A percentile compares a stretch with the other conserved stretches of the same genome.
These are phyloP conservation scores for Pestalotiopsis fici DNA, from an alignment of 2,329 filamentous ascomycete species.

Conservation along the genomic window DNA sequence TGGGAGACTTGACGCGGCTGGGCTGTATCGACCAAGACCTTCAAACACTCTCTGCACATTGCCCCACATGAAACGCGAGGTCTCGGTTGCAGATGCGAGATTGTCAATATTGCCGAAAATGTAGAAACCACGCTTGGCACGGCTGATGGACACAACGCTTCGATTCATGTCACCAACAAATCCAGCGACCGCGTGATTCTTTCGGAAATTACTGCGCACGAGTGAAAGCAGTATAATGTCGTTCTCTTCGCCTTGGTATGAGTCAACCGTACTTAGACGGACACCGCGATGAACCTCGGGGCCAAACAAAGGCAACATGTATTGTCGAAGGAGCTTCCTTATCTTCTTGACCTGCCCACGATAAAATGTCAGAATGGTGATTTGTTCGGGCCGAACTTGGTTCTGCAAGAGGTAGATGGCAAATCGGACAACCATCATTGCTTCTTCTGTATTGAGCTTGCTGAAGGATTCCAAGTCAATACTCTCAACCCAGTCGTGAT, in stretches of 20 bases:
- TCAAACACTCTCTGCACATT: conserved; percentile 41
- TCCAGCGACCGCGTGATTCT: conserved; percentile 53
- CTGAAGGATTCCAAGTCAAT: conserved; percentile 64
- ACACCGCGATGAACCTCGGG: conserved; percentile 26
- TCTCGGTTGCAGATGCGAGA: conserved; percentile 44
- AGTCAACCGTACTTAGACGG: conserved; percentile 81
- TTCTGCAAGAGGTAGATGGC: conserved; percentile 73
- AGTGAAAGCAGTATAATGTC: conserved; percentile 80
- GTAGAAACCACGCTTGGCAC: conserved; percentile 79
- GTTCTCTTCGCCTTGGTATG: conserved; percentile 90
- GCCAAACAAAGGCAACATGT: conserved; percentile 22
- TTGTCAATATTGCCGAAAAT: conserved; percentile 76
- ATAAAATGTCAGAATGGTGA: conserved; percentile 87
- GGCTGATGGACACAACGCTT: conserved; percentile 60
- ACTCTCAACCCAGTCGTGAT: conserved; percentile 65
- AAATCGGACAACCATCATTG: conserved; percentile 74
- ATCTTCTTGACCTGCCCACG: conserved; percentile 77
- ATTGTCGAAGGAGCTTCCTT: conserved; percentile 43
- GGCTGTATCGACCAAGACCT: conserved; percentile 29
- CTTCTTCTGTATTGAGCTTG: conserved; percentile 70
- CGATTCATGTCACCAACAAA: conserved; percentile 69
- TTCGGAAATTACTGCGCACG: conserved; percentile 66
- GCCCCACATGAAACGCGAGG: conserved; percentile 41
- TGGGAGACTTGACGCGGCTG: conserved; percentile 49
- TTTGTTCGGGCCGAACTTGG: conserved; percentile 57